Evolutionary conservation across 1,284 basidiomycete species (phyloP), one percentile per base, ranked within the genome.

Genomic region (Cryptococcus sp.): DNA sequence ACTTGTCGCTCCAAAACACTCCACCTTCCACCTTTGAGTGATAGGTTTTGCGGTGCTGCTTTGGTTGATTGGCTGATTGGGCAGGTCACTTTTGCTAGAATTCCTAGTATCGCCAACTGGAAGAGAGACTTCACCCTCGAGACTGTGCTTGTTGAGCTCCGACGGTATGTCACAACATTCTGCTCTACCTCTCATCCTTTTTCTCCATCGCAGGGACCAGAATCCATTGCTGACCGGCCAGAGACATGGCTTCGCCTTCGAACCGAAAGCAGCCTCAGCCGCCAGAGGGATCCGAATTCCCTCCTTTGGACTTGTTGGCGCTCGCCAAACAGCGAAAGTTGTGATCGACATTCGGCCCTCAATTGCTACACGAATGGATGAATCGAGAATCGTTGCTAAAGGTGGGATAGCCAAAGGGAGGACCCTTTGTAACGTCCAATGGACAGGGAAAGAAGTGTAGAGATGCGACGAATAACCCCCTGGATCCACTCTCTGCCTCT

Each of bases 221-320:
- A 42, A 21, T n/a, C n/a, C 42, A 36, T n/a, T 14, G 22, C 45
- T 54, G 49, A 50, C 33, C 21, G n/a, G 28, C 34, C 62, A 97
- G 92, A 75, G 92, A 95, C 71, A 97, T 98, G 94, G 91, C 85
- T 2, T 82, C 86, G 38, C 83, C 86, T 58, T 80, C 81, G 51
- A 97, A 97, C 73, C 80, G 92, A 63, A 98, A 97, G 77, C 80
- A 94, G 38, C 86, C 91, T 26, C 94, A 98, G 75, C 94, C 94
- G 3, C 81, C 85, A 21, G 94, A 98, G 73, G 91, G 91, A 51
- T 81, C 80, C 57, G 71, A 74, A 48, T 74, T 68, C 59, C 69
- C 72, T 1, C 66, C 69, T 10, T 37, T 68, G 22, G 69, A 74
- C 48, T 52, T 74, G 18, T 50, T 59, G n/a, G 51, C 56, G 3